Evolutionary conservation across 2,329 filamentous ascomycete genomes (phyloP), one percentile per base, ranked within the genome.

Genomic region (Neurospora crassa): DNA sequence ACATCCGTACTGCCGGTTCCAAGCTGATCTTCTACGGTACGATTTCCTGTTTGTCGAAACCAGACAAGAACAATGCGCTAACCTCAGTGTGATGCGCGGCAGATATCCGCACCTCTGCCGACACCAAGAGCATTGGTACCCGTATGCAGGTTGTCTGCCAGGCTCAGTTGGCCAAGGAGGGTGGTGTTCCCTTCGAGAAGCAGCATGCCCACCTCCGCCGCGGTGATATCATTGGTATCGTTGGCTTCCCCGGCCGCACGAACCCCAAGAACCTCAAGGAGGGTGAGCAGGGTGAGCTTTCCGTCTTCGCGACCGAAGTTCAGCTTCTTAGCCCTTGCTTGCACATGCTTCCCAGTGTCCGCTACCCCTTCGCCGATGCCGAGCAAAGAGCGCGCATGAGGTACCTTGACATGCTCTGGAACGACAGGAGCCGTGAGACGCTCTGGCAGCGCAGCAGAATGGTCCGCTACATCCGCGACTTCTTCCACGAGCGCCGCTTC

Each of bases 401-500:
- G 72, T 97, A 97, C 81, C 89, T 99, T 69, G 96, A 99, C 81
- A 85, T 99, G 77, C 96, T 99, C 82, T 97, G 98, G 91, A 97
- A 99, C 83, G 92, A 97, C 78, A 87, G 87, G 74, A 93, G 92
- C 67, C 89, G 94, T 70, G 88, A 96, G 72, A 91, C 94, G 71
- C 92, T 98, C 81, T 87, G 93, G 78, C 94, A 92, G 47, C 89
- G 96, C 70, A 89, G 93, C 78, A 94, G 93, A 87, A 94, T 98
- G 78, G 89, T 97, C 79, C 90, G 88, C 73, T 97, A 93, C 80
- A 91, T 99, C 76, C 92, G 96, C 76, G 88, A 89, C 77, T 99
- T 91, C 86, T 93, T 99, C 76, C 92, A 97, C 78, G 88, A 91
- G 76, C 88, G 91, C 70, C 92, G 95, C 77, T 99, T 99, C 81